These are phyloP conservation scores for Venturia oleaginea DNA, from an alignment of 2,329 filamentous ascomycete genomes.

Conservation along the genomic window DNA sequence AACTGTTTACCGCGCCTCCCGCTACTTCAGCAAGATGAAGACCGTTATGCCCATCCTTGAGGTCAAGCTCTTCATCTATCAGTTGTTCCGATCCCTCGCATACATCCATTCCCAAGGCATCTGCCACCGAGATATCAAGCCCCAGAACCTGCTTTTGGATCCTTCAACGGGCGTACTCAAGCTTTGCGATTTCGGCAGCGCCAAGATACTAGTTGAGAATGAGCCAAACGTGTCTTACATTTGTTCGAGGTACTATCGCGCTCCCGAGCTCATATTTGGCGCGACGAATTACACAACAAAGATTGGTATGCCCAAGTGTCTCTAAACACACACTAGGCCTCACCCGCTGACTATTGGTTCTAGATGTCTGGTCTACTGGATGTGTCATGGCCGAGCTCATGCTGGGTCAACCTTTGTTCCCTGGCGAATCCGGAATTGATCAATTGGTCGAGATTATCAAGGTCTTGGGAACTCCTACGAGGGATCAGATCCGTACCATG, in stretches of 20 bases:
- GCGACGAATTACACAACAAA: constrained; percentile 99
- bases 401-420: constrained; percentile 95
- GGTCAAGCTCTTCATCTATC: constrained; percentile 99
- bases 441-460: constrained; percentile 99
- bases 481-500: constrained; percentile 98
- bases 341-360: constrained; percentile 10
- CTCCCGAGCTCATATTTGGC: constrained; percentile 95
- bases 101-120: constrained; percentile 99
- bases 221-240: constrained; percentile 99
- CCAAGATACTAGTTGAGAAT: constrained; percentile 96
- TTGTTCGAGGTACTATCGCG: constrained; percentile 97
- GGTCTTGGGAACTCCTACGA: constrained; percentile 88
- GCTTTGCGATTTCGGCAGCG: constrained; percentile 97
- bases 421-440: constrained; percentile 96
- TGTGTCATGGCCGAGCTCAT: constrained; percentile 99
- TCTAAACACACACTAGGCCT: neutral
- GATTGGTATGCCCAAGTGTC: constrained; percentile 63
- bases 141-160: constrained; percentile 91
- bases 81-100: constrained; percentile 94
- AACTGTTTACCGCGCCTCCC: constrained; percentile 93
- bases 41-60: constrained; percentile 98
- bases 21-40: constrained; percentile 99
- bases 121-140: constrained; percentile 98
- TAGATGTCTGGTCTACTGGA: constrained; percentile 98
- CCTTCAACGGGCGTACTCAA: constrained; percentile 87